Evolutionary conservation across 2,329 filamentous ascomycete genomes (phyloP).

Genomic region (Huntiella decipiens): DNA sequence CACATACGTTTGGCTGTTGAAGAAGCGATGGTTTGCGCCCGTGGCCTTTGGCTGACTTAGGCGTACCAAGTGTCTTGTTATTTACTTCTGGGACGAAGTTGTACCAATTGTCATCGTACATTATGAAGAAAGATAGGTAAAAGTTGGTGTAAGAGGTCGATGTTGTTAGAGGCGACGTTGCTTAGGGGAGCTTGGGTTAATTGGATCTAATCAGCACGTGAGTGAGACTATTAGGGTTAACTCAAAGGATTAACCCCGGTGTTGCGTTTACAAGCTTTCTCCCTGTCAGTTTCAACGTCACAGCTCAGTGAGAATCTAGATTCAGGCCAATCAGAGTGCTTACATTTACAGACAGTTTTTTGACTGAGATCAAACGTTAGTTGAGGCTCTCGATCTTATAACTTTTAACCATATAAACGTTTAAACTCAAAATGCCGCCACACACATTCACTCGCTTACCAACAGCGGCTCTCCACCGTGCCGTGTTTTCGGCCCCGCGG

Average conservation of each 20-base stretch:
- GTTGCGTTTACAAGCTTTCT: neutral
- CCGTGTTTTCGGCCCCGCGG: neutral
- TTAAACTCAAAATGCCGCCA: neutral
- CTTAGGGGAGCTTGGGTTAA: neutral
- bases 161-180: slow-evolving; percentile 11
- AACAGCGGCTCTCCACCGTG: slow-evolving; percentile 5
- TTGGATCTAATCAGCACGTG: slow-evolving; percentile 6
- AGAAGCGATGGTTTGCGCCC: slow-evolving; percentile 52
- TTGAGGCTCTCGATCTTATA: neutral
- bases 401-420: neutral
- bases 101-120: slow-evolving; percentile 79
- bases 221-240: neutral
- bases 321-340: slow-evolving; percentile 1
- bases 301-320: neutral
- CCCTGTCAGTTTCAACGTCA: neutral
- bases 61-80: slow-evolving; percentile 21
- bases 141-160: neutral
- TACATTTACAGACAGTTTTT: neutral
- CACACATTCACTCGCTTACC: neutral
- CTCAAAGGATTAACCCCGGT: neutral
- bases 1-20: slow-evolving; percentile 42
- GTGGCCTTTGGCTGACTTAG: slow-evolving; percentile 23
- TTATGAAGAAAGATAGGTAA: slow-evolving; percentile 18
- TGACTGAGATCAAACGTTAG: too few species aligned
- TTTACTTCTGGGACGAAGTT: slow-evolving; percentile 49